phyloP scores from a whole-genome alignment of 257 asterid genomes.

The Scutellaria barbata region DNA sequence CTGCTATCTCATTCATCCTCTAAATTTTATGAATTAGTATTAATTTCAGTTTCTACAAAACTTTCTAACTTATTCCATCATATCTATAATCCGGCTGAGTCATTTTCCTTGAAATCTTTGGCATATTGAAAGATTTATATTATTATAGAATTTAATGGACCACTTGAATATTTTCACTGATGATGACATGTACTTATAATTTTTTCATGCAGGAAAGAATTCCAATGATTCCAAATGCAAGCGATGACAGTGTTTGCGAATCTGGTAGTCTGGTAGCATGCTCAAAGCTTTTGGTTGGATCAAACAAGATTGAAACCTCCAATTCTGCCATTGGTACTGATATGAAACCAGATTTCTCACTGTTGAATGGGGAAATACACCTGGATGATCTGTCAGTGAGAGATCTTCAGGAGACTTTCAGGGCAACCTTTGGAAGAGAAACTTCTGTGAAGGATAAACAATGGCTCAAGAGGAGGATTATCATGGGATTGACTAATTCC shows the following conservation, averaged over 20 bases:
- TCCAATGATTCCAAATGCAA: constrained; percentile 34
- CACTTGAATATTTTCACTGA: constrained; percentile 12
- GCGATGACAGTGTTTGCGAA: constrained; percentile 40
- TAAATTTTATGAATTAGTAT: neutral
- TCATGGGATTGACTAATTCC: constrained; percentile 91
- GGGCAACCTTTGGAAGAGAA: constrained; percentile 93
- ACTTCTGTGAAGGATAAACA: constrained; percentile 94
- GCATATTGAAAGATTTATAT: neutral
- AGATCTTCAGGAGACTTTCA: constrained; percentile 93
- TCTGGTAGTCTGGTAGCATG: constrained; percentile 45
- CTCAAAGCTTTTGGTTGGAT: constrained; percentile 45
- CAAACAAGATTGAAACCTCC: constrained; percentile 45
- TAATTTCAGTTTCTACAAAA: neutral
- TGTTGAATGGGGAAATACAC: constrained; percentile 81
- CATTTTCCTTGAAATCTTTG: constrained; percentile 1
- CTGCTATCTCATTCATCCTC: constrained; percentile 2
- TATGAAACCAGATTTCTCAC: constrained; percentile 75
- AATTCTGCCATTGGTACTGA: constrained; percentile 48
- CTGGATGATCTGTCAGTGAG: constrained; percentile 75
- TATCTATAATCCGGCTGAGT: constrained; percentile 10
- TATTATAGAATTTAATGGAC: constrained; percentile 23
- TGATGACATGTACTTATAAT: constrained; percentile 27
- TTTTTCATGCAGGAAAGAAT: constrained; percentile 48
- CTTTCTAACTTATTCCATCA: constrained; percentile 8
- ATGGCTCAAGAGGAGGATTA: constrained; percentile 93